Base-by-base conservation (phyloP, 306 rosid species). In the Clitoria ternatea region DNA sequence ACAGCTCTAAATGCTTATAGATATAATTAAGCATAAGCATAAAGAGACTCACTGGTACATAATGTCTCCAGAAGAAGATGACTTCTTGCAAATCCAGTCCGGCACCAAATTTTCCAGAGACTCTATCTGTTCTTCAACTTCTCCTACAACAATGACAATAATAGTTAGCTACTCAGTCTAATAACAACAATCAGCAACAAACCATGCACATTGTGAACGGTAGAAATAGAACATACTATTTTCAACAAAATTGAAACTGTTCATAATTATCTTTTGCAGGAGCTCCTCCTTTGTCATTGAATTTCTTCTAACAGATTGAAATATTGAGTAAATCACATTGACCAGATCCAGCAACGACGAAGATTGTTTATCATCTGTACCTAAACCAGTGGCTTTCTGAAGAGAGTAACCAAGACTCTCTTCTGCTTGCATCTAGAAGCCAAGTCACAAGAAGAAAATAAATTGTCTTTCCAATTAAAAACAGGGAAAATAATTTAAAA, bases 241-340 rank as follows among this genome's bases (percentile, higher is more conserved):
- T 67, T 86, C 85, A 49, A 77, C 76, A 61, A 84, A 63, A 68
- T 90, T 84, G 43, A 85, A 67, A 60, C 78, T 77, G 61, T 83
- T 85, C 79, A 80, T 74, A 24, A 86, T 74, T 47, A 88, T 88
- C 85, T 88, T 88, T 49, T 88, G 84, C 79, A 91, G 68, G 49
- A 91, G 87, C 84, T 90, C 92, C 82, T 83, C 89, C 69, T 86
- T 86, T 37, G 95, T 91, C 67, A 91, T 80, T 50, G 84, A 27
- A 59, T 64, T 70, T 83, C 85, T 75, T 66, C 78, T 82, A 47
- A 77, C 75, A 36, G 88, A 79, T 76, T 66, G 53, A 72, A 85
- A 85, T 48, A 90, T 83, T 40, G 81, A 56, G 69, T 80, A 77
- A 50, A 85, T 83, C 74, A 85, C 77, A 56, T 84, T 75, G 68